Evolutionary conservation across 225 moss, liverwort and hornwort species (phyloP), one percentile per base, ranked within the genome.

Genomic region (Physcomitrellopsis africana): DNA sequence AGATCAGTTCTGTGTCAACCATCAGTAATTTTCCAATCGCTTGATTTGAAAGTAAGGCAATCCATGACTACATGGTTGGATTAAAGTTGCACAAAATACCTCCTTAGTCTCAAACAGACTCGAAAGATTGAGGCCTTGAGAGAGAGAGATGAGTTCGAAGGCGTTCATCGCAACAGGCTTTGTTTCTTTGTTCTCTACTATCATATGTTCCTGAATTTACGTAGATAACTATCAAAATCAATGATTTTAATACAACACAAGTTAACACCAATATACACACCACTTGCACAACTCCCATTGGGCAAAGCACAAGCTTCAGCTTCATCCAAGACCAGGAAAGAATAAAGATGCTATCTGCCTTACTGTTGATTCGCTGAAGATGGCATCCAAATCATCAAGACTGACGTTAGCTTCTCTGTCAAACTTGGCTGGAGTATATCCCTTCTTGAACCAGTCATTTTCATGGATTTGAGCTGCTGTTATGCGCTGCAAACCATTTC

Each of bases 131-230:
- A 93, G 81, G 32, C 92, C 92, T 59, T 82, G 78, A 45, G 92
- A 90, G 49, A 89, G 80, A 17, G 90, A 83, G 60, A 93, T 90
- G 52, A 93, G 90, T 76, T 93, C 90, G 73, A 93, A 93, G 23
- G 92, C 92, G 67, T 93, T 93, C 92, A 93, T 93, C 60, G 77
- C 46, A 2, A 82, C 84, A 8, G 92, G 92, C 68, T 86, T 90
- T 16, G 88, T 82, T 73, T 90, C 89, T 70, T 87, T 90, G 75
- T 89, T 85, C 76, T 93, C 92, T 61, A 85, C 83, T 55, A 90
- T 87, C 72, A 89, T 68, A 54, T 90, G 72, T 69, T 88, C 90
- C 92, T 92, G 87, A 13, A 46, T 15, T 51, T 32, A 46, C 20
- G 32, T 57, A 10, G 3, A 11, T 0, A 51, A 60, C 58, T 37